phyloP scores from a whole-genome alignment of 306 rosid species.

The Glycine soja region DNA sequence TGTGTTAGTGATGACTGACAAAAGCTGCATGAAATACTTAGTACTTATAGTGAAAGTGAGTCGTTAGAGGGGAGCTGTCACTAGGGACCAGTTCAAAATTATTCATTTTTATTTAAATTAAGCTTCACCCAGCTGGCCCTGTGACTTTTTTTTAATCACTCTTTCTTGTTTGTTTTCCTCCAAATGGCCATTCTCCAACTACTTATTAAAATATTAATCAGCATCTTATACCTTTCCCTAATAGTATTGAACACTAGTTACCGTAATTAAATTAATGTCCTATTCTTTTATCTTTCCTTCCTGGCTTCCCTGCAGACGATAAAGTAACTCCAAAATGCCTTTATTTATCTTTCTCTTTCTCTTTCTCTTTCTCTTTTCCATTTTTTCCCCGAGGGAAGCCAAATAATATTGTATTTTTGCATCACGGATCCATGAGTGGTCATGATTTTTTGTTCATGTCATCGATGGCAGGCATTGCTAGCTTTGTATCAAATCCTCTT shows the following conservation, averaged over 20 bases:
- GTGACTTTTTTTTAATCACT: conserved; percentile 34
- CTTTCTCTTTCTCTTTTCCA: not conserved
- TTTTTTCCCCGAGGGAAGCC: conserved; percentile 21
- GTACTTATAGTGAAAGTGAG: conserved; percentile 63
- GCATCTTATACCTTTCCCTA: conserved; percentile 30
- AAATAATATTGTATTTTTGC: conserved; percentile 30
- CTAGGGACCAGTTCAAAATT: conserved; percentile 57
- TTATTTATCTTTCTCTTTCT: conserved; percentile 35
- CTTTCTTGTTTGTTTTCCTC: conserved; percentile 44
- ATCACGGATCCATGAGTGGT: conserved; percentile 33
- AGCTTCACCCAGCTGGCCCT: conserved; percentile 61
- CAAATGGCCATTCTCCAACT: conserved; percentile 48
- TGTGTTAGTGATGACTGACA: conserved; percentile 44
- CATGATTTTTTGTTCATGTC: conserved; percentile 37
- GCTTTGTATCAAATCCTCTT: conserved; percentile 41
- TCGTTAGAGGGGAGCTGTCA: conserved; percentile 79
- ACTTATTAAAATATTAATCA: conserved; percentile 37
- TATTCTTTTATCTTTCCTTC: conserved; percentile 39
- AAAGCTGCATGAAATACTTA: conserved; percentile 46
- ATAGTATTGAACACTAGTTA: conserved; percentile 15
- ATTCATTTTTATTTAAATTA: conserved; percentile 45
- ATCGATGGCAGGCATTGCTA: conserved; percentile 40
- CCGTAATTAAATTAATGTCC: not conserved
- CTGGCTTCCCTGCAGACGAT: conserved; percentile 26
- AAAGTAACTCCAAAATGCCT: conserved; percentile 51